A percentile compares a stretch with the other conserved stretches of the same genome.
These are phyloP conservation scores for Hygrophorus pudorinus DNA, from an alignment of 768 basidiomycete species.

Conservation along the genomic window DNA sequence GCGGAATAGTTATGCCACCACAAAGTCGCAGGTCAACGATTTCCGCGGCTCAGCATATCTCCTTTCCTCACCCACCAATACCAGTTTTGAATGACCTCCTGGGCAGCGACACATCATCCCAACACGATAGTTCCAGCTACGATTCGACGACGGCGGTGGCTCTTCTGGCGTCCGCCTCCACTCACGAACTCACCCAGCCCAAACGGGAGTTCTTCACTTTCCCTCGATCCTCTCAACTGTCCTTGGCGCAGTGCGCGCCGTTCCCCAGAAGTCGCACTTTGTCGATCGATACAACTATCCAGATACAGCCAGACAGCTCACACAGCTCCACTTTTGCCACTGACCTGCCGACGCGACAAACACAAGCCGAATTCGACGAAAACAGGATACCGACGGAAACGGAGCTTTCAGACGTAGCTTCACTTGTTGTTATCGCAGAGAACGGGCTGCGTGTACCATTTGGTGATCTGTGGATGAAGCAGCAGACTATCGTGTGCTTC, in stretches of 20 bases:
- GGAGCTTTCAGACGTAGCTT: constrained; percentile 52
- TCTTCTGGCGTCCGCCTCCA: neutral
- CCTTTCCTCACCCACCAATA: too few relatives aligned
- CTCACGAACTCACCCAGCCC: neutral
- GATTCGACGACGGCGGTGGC: neutral
- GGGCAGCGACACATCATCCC: too few relatives aligned
- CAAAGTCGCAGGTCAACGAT: neutral
- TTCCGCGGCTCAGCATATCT: constrained; percentile 1
- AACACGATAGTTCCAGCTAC: too few relatives aligned
- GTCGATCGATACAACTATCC: too few relatives aligned
- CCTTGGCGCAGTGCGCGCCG: too few relatives aligned
- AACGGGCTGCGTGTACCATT: constrained; percentile 59
- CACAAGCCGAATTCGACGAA: constrained; percentile 14
- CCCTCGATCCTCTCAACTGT: neutral
- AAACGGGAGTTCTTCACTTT: neutral
- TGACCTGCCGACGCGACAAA: constrained; percentile 13
- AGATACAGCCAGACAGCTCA: neutral
- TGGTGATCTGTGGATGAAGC: constrained; percentile 48
- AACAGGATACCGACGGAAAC: constrained; percentile 37
- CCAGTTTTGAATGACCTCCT: too few relatives aligned
- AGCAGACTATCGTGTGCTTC: constrained; percentile 66
- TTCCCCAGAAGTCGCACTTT: too few relatives aligned
- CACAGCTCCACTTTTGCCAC: constrained; percentile 12
- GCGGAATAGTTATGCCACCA: too few relatives aligned
- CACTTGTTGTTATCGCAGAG: constrained; percentile 55